Percentiles rank a stretch among this genome's conserved stretches.
Conservation (phyloP, 495 filamentous ascomycete genomes). For the Mytilinidion resinicola region DNA sequence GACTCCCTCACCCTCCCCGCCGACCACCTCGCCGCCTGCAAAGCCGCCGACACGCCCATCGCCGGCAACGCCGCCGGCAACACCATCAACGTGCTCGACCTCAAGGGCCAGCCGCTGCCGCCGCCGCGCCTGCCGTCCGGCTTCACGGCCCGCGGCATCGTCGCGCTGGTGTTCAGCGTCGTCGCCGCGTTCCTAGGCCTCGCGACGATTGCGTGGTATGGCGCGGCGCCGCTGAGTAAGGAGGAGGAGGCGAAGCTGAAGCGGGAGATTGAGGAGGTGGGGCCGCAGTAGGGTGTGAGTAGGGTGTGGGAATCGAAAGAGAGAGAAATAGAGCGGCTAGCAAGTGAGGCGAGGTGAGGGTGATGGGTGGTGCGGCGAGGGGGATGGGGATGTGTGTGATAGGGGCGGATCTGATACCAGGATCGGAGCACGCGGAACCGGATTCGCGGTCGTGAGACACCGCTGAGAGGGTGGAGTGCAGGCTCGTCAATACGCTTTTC, state of each 20-base stretch:
- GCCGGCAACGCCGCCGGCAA: conserved; percentile 75
- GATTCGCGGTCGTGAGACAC: too few species aligned
- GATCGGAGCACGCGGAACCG: not conserved
- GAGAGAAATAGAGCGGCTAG: too few species aligned
- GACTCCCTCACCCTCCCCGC: conserved; percentile 48
- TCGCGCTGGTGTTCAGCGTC: conserved; percentile 66
- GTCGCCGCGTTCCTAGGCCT: conserved; percentile 69
- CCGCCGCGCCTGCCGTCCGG: conserved; percentile 53
- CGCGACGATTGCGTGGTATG: conserved; percentile 63
- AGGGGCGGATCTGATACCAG: not conserved
- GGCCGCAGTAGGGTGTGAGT: not conserved
- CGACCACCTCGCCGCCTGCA: conserved; percentile 58
- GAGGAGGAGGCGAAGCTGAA: not conserved
- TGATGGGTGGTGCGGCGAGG: too few species aligned
- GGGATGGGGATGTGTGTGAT: not conserved
- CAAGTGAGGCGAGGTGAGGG: too few species aligned
- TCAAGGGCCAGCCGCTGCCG: conserved; percentile 55
- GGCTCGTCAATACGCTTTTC: too few species aligned
- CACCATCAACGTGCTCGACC: conserved; percentile 54
- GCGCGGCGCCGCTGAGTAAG: conserved; percentile 27
- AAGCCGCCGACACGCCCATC: conserved; percentile 41
- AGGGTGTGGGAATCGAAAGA: too few species aligned
- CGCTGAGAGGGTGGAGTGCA: too few species aligned
- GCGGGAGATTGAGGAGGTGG: not conserved
- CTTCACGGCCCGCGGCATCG: conserved; percentile 65